Evolutionary conservation across 108 stramenopile genomes (phyloP).

Genomic region (Nitzschia putrida): DNA sequence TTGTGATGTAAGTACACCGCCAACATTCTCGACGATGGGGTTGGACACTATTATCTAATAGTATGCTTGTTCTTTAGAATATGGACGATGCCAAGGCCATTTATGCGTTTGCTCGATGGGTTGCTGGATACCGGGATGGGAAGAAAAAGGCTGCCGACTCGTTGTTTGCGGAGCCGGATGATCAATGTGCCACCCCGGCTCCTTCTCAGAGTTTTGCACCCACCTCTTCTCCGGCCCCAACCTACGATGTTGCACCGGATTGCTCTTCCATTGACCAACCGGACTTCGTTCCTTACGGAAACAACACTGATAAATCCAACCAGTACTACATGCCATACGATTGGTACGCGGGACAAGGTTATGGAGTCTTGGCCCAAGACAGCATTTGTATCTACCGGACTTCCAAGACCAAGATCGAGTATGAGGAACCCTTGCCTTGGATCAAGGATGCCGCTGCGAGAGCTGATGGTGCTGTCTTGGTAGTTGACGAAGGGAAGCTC

Average conservation of each 20-base stretch:
- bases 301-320: not conserved
- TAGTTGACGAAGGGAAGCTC: not conserved
- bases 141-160: not conserved
- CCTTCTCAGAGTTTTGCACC: conserved; percentile 4
- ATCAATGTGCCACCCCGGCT: conserved; percentile 1
- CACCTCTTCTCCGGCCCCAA: not conserved
- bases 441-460: not conserved
- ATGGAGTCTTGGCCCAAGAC: not conserved
- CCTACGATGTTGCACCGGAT: not conserved
- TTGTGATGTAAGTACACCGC: not conserved
- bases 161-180: not conserved
- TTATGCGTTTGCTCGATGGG: not conserved
- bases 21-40: not conserved
- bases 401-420: not conserved
- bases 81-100: conserved; percentile 2
- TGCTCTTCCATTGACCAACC: not conserved
- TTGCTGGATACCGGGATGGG: not conserved
- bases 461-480: too few relatives aligned
- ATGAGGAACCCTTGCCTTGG: conserved; percentile 1
- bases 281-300: not conserved
- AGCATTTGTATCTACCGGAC: not conserved
- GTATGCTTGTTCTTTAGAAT: not conserved
- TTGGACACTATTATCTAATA: not conserved
- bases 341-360: not conserved
- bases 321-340: not conserved